Conservation (phyloP, 1,284 basidiomycete genomes). For the Jaminaea rosea region DNA sequence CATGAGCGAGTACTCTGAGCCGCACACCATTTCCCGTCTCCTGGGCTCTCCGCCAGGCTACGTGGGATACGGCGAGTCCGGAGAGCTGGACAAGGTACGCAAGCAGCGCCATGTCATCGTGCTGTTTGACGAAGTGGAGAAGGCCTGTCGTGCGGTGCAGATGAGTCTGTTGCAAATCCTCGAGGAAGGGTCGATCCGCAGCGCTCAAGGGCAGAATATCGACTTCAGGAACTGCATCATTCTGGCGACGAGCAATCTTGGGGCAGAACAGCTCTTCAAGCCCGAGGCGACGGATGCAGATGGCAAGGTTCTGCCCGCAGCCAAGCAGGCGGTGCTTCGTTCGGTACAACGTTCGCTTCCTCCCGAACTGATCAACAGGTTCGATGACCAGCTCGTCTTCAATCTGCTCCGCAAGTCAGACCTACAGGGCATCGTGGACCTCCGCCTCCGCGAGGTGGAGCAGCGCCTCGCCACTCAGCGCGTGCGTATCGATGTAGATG, state of each 20-base stretch:
- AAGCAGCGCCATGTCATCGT: constrained; percentile 42
- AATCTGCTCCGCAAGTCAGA: constrained; percentile 79
- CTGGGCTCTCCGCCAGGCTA: constrained; percentile 74
- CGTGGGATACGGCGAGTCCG: constrained; percentile 48
- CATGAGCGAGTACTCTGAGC: constrained; percentile 62
- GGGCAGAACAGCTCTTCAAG: constrained; percentile 66
- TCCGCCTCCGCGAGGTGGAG: constrained; percentile 50
- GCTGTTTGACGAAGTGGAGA: constrained; percentile 30
- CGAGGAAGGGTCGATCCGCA: constrained; percentile 75
- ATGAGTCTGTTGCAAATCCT: constrained; percentile 80
- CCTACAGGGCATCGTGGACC: constrained; percentile 61
- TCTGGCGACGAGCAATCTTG: constrained; percentile 54
- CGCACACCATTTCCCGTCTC: constrained; percentile 77
- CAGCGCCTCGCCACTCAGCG: constrained; percentile 41
- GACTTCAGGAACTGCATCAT: constrained; percentile 46
- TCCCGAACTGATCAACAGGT: constrained; percentile 79
- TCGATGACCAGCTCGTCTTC: constrained; percentile 56
- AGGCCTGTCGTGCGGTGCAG: constrained; percentile 82
- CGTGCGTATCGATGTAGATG: constrained; percentile 65
- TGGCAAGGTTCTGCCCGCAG: constrained; percentile 61
- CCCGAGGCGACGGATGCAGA: constrained; percentile 56
- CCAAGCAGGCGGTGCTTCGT: constrained; percentile 63
- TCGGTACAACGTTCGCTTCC: constrained; percentile 57
- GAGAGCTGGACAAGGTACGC: constrained; percentile 23
- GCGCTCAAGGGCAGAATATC: constrained; percentile 43